Evolutionary conservation across 805 yeast species (phyloP), one percentile per base, ranked within the genome.

Genomic region (Candida nitratophila): DNA sequence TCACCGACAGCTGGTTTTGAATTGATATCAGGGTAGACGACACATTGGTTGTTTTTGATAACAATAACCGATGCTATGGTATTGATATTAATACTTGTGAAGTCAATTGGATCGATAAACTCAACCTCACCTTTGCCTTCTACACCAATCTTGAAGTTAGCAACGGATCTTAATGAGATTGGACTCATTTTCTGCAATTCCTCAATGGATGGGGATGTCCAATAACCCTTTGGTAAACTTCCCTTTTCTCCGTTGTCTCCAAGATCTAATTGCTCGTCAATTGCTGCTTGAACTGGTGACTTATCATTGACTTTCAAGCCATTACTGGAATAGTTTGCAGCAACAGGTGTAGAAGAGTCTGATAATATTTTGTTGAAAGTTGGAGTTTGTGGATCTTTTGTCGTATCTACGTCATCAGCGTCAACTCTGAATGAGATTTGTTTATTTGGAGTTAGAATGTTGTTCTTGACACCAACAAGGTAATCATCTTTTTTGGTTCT

Each of bases 81-180:
- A 38, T 79, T 75, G 15, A 81, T 74, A 3, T 83, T 73, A 51
- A 82, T 70, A 4, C 78, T 64, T 0, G 95, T 78, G 50, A 93
- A 70, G 62, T 93, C 97, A 39, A 93, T 95, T 0, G 96, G 95
- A 43, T 74, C 70, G 41, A 79, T 59, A 60, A 90, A 93, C 56
- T 81, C 83, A 40, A 93, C 74, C 43, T 77, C 69, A 39, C 99
- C 99, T 56, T 70, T 79, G 44, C 81, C 82, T 48, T 74, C 74
- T 50, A 93, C 81, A 5, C 98, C 99, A 47, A 93, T 78, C 15
- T 74, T 74, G 59, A 90, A 80, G 43, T 79, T 70, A 16, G 70
- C 54, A 21, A 93, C 83, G 6, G 73, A 55, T 44, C 83, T 78
- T 41, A 88, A 72, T 48, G 87, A 83, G 10, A 78, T 64, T 33